phyloP scores from a whole-genome alignment of 176 grass and related monocot species.

The Cenchrus fungigraminus region DNA sequence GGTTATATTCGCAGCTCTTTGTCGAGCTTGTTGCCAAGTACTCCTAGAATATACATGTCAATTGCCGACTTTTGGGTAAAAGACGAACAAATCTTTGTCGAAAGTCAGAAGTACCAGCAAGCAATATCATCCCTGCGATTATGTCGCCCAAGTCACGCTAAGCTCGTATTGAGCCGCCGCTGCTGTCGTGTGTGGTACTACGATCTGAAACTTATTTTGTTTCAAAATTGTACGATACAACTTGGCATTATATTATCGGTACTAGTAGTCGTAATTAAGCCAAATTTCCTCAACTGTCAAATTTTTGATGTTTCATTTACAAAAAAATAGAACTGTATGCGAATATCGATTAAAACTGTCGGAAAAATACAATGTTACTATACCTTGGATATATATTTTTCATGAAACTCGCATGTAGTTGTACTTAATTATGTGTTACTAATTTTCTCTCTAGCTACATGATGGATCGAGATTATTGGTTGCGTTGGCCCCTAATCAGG shows the following conservation, averaged over 20 bases:
- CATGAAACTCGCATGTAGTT: too few species aligned
- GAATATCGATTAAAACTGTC: too few species aligned
- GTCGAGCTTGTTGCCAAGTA: not conserved
- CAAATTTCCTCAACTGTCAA: not conserved
- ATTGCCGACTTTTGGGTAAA: not conserved
- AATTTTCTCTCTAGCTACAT: too few species aligned
- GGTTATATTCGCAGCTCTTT: not conserved
- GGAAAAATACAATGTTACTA: too few species aligned
- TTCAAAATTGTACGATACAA: not conserved
- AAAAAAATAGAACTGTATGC: too few species aligned
- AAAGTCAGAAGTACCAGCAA: conserved; percentile 35
- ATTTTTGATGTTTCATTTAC: not conserved
- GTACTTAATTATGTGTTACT: too few species aligned
- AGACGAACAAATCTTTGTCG: conserved; percentile 37
- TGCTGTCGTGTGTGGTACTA: not conserved
- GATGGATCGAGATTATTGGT: too few species aligned
- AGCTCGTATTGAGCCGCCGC: not conserved
- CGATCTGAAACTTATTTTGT: not conserved
- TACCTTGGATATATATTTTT: too few species aligned
- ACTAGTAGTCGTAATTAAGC: not conserved
- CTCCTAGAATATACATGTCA: not conserved
- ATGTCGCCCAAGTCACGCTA: conserved; percentile 47
- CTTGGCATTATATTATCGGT: not conserved
- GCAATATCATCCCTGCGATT: not conserved
- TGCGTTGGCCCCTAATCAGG: too few species aligned